Conservation (phyloP, 371 early-diverging fungal species). For the Batkoa obscura region DNA sequence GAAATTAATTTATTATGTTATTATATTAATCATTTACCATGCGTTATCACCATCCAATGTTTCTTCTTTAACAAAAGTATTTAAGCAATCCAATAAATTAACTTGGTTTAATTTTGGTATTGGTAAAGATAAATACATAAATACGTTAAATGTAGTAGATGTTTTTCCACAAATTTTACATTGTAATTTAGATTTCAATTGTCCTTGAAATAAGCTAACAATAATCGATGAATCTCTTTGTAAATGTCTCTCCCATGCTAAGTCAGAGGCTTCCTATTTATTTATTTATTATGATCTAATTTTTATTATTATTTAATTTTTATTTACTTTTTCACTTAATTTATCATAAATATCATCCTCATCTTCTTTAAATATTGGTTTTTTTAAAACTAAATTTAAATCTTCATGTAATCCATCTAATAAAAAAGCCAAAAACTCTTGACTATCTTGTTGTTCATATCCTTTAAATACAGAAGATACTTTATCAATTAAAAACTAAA, state of each 20-base stretch:
- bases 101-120: conserved; percentile 38
- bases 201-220: conserved; percentile 80
- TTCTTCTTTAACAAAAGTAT: conserved; percentile 68
- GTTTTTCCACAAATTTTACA: conserved; percentile 68
- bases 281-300: conserved; percentile 1
- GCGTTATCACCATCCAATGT: conserved; percentile 70
- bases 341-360: conserved; percentile 19
- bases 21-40: conserved; percentile 25
- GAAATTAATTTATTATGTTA: neutral
- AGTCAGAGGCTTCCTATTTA: conserved; percentile 24
- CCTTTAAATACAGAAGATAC: conserved; percentile 43
- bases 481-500: conserved; percentile 27
- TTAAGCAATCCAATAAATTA: conserved; percentile 59
- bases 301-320: neutral
- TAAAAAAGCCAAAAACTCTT: conserved; percentile 50
- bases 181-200: conserved; percentile 49
- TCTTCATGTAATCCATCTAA: conserved; percentile 65
- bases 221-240: conserved; percentile 69
- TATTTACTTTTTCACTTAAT: conserved; percentile 14
- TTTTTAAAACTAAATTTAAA: conserved; percentile 17
- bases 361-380: conserved; percentile 13
- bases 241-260: conserved; percentile 66
- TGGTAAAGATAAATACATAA: conserved; percentile 83
- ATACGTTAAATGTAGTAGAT: conserved; percentile 76
- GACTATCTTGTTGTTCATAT: conserved; percentile 57